Percentiles rank a stretch among this genome's conserved stretches.
Evolutionary conservation across 1,139 yeast genomes (phyloP).

Genomic region (Saccharomycopsis hybrid): DNA sequence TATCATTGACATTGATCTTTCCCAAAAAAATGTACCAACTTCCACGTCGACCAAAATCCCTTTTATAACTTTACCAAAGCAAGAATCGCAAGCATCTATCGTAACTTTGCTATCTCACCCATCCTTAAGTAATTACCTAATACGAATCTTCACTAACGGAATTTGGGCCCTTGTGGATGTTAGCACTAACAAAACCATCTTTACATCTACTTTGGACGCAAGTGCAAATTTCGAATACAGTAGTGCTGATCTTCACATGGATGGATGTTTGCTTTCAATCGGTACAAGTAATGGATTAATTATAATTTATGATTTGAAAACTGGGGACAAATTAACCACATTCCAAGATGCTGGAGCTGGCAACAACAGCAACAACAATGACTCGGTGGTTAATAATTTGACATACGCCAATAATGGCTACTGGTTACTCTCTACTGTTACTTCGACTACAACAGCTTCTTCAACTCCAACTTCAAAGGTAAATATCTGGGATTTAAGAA

Average conservation of each 20-base stretch:
- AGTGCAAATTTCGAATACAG: conserved; percentile 23
- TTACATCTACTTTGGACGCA: conserved; percentile 17
- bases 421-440: conserved; percentile 18
- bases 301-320: conserved; percentile 38
- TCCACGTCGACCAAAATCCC: conserved; percentile 22
- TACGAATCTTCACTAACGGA: conserved; percentile 30
- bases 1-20: conserved; percentile 21
- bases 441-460: no score
- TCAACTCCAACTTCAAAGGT: conserved; percentile 24
- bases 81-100: conserved; percentile 23
- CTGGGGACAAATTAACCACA: conserved; percentile 36
- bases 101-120: conserved; percentile 31
- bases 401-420: conserved; percentile 32
- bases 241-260: conserved; percentile 50
- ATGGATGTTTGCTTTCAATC: conserved; percentile 54
- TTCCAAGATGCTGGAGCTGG: conserved; percentile 31
- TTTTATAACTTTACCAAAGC: conserved; percentile 8
- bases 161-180: conserved; percentile 32
- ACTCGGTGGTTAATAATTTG: conserved; percentile 38
- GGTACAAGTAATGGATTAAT: conserved; percentile 38
- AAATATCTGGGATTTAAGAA: conserved; percentile 54
- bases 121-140: conserved; percentile 28
- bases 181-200: conserved; percentile 13
- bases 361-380: no score
- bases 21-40: background rate